Evolutionary conservation across 257 asterid genomes (phyloP).

Genomic region (Anisodus tanguticus): DNA sequence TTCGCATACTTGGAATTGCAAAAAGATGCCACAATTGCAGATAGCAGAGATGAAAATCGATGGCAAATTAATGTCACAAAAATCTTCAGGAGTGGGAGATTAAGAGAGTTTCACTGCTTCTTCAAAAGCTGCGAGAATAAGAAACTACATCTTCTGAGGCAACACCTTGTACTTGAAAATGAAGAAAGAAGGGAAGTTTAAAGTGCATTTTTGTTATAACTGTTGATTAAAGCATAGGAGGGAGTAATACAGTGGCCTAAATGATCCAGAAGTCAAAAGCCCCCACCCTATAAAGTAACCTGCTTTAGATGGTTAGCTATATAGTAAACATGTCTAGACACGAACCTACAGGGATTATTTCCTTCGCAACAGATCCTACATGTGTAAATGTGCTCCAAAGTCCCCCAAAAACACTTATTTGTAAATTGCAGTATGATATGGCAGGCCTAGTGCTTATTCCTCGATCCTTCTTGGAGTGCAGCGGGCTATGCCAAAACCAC

Average conservation of each 20-base stretch:
- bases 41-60: constrained; percentile 3
- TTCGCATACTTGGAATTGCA: background rate
- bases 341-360: background rate
- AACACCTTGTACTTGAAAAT: background rate
- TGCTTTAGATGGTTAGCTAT: constrained; percentile 12
- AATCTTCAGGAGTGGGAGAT: background rate
- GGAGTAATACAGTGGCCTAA: background rate
- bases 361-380: background rate
- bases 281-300: background rate
- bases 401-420: background rate
- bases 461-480: constrained; percentile 2
- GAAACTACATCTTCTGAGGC: background rate
- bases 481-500: background rate
- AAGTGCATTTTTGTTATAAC: background rate
- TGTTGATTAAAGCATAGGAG: background rate
- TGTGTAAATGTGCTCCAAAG: background rate
- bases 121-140: background rate
- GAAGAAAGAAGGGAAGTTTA: background rate
- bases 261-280: background rate
- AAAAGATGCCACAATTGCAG: background rate
- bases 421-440: background rate
- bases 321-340: background rate
- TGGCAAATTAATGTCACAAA: constrained; percentile 18
- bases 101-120: background rate
- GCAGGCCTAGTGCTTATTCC: background rate